phyloP scores from a whole-genome alignment of 1,139 yeast genomes.

The Blastobotrys serpentis region DNA sequence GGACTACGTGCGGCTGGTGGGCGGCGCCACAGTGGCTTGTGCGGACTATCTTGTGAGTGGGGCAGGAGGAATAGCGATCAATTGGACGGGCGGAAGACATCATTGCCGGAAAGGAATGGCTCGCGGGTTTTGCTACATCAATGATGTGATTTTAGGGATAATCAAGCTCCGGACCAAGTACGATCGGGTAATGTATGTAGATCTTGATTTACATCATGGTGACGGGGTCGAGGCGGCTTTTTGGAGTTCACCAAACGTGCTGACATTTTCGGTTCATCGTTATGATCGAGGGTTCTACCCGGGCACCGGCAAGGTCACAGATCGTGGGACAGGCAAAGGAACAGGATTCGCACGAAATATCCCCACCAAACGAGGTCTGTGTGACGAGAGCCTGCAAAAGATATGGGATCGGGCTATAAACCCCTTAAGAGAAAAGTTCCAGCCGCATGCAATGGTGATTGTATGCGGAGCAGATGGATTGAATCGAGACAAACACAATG shows the following conservation, averaged over 20 bases:
- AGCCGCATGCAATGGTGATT: constrained; percentile 57
- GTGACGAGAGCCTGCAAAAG: constrained; percentile 45
- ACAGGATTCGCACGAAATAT: constrained; percentile 48
- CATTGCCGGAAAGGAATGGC: constrained; percentile 59
- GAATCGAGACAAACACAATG: constrained; percentile 54
- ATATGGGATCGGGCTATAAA: constrained; percentile 46
- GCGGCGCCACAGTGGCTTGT: constrained; percentile 60
- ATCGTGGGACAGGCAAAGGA: constrained; percentile 44
- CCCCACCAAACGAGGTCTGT: constrained; percentile 58
- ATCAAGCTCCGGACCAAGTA: constrained; percentile 47
- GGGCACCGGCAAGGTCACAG: constrained; percentile 55
- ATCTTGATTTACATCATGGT: constrained; percentile 75
- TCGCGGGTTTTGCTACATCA: constrained; percentile 73
- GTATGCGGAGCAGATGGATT: constrained; percentile 78
- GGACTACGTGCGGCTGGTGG: constrained; percentile 50
- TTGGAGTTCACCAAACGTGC: constrained; percentile 53
- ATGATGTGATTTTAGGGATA: constrained; percentile 63
- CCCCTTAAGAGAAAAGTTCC: constrained; percentile 44
- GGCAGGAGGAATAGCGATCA: constrained; percentile 46
- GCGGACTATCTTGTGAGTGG: constrained; percentile 40
- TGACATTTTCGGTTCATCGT: constrained; percentile 64
- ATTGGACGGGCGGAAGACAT: constrained; percentile 83
- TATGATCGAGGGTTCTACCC: constrained; percentile 70
- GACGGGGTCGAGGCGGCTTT: constrained; percentile 77
- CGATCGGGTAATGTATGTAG: constrained; percentile 59